These are phyloP conservation scores for Biscogniauxia sp. DNA, from an alignment of 2,329 filamentous ascomycete genomes.

Conservation along the genomic window DNA sequence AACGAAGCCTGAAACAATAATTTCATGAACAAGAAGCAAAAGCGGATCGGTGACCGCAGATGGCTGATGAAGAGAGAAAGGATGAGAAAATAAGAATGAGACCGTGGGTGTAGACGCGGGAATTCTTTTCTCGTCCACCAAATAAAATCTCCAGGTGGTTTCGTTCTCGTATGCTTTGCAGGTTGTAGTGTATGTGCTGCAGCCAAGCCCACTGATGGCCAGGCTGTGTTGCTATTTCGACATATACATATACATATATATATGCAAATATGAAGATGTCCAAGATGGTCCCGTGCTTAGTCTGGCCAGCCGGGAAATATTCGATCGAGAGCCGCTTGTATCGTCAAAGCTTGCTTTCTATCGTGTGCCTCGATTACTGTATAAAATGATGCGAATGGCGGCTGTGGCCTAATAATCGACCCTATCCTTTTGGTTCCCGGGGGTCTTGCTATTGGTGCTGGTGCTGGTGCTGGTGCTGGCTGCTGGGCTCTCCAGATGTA, in stretches of 20 bases:
- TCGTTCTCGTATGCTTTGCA: not conserved
- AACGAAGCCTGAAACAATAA: not conserved
- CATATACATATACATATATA: not conserved
- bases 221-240: slow-evolving; percentile 3
- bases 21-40: too few relatives aligned
- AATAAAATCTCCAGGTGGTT: not conserved
- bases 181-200: slow-evolving; percentile 12
- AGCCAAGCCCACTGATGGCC: slow-evolving; percentile 16
- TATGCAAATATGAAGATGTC: slow-evolving; percentile 2
- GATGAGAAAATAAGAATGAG: not conserved
- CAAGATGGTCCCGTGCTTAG: not conserved
- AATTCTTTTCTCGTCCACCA: not conserved
- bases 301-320: not conserved
- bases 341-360: not conserved
- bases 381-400: not conserved
- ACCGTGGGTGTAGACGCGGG: not conserved
- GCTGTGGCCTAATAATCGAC: not conserved
- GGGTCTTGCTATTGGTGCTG: slow-evolving; percentile 19
- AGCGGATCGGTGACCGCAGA: not conserved
- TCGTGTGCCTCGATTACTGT: not conserved
- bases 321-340: not conserved
- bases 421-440: slow-evolving; percentile 12
- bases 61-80: not conserved
- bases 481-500: slow-evolving; percentile 12
- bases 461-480: slow-evolving; percentile 18